Evolutionary conservation across 495 filamentous ascomycete genomes (phyloP).

Genomic region (Astrothelium macrocarpum): DNA sequence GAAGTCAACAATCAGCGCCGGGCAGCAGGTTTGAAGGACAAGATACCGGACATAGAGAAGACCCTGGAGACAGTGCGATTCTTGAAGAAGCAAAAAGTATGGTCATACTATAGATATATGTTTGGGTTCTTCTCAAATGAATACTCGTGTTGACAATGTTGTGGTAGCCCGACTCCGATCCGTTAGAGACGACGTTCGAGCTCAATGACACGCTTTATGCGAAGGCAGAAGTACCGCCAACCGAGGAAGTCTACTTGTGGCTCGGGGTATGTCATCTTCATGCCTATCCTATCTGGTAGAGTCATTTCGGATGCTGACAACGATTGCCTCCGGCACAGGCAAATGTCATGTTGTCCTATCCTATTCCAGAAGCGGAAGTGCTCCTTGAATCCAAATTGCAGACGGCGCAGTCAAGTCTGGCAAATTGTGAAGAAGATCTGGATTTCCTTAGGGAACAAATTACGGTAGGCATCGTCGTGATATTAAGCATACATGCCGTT

Average conservation of each 20-base stretch:
- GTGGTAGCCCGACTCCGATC: slow-evolving; percentile 39
- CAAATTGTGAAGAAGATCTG: slow-evolving; percentile 88
- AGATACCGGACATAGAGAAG: slow-evolving; percentile 95
- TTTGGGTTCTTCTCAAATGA: background rate
- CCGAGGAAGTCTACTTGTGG: slow-evolving; percentile 95
- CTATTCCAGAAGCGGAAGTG: slow-evolving; percentile 71
- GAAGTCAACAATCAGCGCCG: slow-evolving; percentile 82
- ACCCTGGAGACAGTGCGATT: slow-evolving; percentile 91
- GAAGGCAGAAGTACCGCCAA: slow-evolving; percentile 68
- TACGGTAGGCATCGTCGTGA: slow-evolving; percentile 49
- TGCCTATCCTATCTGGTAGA: background rate
- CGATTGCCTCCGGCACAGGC: slow-evolving; percentile 42
- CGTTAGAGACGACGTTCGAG: slow-evolving; percentile 87
- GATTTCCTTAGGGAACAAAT: slow-evolving; percentile 96
- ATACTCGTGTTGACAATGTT: slow-evolving; percentile 2
- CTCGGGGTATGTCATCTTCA: slow-evolving; percentile 54
- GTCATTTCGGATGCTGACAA: background rate
- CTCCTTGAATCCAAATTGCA: slow-evolving; percentile 69
- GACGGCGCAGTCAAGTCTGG: slow-evolving; percentile 67
- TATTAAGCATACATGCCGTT: slow-evolving; percentile 22
- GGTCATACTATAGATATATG: background rate
- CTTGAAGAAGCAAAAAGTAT: slow-evolving; percentile 58
- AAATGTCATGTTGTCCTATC: slow-evolving; percentile 96
- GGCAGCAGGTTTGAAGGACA: slow-evolving; percentile 75
- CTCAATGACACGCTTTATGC: slow-evolving; percentile 93